Conservation (phyloP, 495 filamentous ascomycete species). For the Penicillium pulvis region DNA sequence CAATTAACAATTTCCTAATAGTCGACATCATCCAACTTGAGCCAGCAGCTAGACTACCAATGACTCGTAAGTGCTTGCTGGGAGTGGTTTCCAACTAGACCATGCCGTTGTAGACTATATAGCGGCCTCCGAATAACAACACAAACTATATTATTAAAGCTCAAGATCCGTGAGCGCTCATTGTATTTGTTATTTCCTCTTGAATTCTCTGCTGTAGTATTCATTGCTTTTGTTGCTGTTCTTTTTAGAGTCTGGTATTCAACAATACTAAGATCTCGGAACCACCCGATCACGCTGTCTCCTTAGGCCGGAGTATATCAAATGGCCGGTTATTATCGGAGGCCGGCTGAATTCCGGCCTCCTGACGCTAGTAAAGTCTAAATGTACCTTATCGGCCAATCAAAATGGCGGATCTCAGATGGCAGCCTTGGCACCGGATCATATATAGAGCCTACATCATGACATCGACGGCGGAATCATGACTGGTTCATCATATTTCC, state of each 20-base stretch:
- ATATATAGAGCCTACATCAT: slow-evolving; percentile 27
- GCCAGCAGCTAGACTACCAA: too few species aligned
- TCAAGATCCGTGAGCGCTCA: not conserved
- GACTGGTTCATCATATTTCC: not conserved
- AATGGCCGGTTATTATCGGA: slow-evolving; percentile 44
- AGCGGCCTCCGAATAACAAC: too few species aligned
- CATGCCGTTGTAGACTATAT: too few species aligned
- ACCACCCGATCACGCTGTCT: not conserved
- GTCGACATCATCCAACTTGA: too few species aligned
- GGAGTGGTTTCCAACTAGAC: too few species aligned
- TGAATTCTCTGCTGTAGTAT: not conserved
- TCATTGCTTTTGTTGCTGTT: not conserved
- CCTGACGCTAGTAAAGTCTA: slow-evolving; percentile 37
- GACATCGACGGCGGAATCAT: slow-evolving; percentile 9
- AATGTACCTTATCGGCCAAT: slow-evolving; percentile 29
- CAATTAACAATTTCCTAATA: too few species aligned
- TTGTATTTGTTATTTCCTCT: not conserved
- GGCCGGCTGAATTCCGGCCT: slow-evolving; percentile 51
- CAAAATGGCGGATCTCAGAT: slow-evolving; percentile 7
- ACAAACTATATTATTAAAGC: not conserved
- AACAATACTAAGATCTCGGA: not conserved
- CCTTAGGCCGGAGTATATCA: not conserved
- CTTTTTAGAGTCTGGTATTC: not conserved
- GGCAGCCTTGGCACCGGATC: slow-evolving; percentile 29
- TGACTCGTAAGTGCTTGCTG: too few species aligned